These are phyloP conservation scores for Vaccinium myrtillus DNA, from an alignment of 148 eudicot genomes.

Conservation along the genomic window DNA sequence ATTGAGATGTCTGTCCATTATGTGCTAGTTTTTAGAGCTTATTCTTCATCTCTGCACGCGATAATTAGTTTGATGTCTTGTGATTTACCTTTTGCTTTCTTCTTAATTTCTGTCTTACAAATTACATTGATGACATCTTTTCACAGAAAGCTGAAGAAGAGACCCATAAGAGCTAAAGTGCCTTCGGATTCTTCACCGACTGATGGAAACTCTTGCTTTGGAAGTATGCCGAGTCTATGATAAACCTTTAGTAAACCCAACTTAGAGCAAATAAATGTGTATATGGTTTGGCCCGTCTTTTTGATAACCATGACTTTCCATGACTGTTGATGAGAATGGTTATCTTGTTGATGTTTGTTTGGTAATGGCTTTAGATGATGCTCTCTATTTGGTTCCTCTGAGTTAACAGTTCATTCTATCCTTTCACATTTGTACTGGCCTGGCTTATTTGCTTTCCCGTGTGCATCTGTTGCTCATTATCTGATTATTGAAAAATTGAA, in stretches of 20 bases:
- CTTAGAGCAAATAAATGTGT: neutral
- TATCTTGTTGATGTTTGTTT: neutral
- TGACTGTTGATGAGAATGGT: neutral
- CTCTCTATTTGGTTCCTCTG: neutral
- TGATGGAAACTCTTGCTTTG: slow-evolving; percentile 9
- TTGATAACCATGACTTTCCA: neutral
- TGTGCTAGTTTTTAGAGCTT: neutral
- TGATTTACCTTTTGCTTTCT: neutral
- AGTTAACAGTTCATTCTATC: neutral
- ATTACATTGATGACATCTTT: neutral
- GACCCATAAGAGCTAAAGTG: slow-evolving; percentile 26
- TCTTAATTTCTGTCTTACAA: neutral
- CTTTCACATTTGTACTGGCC: neutral
- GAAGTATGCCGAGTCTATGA: neutral
- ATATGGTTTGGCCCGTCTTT: neutral
- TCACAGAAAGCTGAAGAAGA: slow-evolving; percentile 40
- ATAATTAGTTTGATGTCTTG: neutral
- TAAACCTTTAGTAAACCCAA: neutral
- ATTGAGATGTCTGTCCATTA: neutral
- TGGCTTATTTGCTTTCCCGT: neutral
- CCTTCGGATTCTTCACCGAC: neutral
- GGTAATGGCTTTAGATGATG: neutral
- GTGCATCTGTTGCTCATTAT: neutral
- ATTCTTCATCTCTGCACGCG: neutral
- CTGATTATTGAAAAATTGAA: neutral